Evolutionary conservation across 441 rosid genomes (phyloP).

Genomic region (Croton setiger): DNA sequence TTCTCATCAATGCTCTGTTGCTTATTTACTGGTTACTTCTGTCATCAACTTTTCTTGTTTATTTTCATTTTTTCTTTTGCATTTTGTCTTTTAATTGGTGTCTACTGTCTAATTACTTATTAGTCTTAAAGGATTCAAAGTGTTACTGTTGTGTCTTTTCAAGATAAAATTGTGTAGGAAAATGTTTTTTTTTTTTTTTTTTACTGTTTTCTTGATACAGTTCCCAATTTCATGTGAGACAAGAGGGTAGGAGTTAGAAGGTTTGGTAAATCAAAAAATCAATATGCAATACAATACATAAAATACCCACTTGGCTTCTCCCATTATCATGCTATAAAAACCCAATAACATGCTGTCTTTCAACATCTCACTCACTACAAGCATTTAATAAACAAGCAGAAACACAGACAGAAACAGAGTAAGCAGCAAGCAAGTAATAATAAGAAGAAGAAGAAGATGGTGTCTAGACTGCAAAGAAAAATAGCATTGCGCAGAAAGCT

Average conservation of each 20-base stretch:
- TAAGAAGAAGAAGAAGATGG: constrained; percentile 35
- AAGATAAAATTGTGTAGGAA: background rate
- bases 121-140: background rate
- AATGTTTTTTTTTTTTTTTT: background rate
- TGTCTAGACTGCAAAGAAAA: constrained; percentile 41
- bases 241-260: constrained; percentile 11
- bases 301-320: constrained; percentile 7
- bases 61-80: background rate
- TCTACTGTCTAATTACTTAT: constrained; percentile 10
- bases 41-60: background rate
- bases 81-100: constrained; percentile 6
- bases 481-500: constrained; percentile 41
- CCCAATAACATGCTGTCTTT: constrained; percentile 8
- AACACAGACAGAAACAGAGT: constrained; percentile 9
- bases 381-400: constrained; percentile 14
- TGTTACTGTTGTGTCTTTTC: background rate
- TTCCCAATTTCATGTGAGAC: constrained; percentile 30
- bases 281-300: constrained; percentile 17
- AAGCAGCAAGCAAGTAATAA: background rate
- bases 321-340: constrained; percentile 30
- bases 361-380: constrained; percentile 11
- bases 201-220: background rate
- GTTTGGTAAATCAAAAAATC: constrained; percentile 32
- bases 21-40: background rate
- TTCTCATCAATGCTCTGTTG: constrained; percentile 6